A percentile compares a stretch with the other conserved stretches of the same genome.
phyloP scores from a whole-genome alignment of 78 protist genomes.

The slime mould (Dictyostelium discoideum) region DNA sequence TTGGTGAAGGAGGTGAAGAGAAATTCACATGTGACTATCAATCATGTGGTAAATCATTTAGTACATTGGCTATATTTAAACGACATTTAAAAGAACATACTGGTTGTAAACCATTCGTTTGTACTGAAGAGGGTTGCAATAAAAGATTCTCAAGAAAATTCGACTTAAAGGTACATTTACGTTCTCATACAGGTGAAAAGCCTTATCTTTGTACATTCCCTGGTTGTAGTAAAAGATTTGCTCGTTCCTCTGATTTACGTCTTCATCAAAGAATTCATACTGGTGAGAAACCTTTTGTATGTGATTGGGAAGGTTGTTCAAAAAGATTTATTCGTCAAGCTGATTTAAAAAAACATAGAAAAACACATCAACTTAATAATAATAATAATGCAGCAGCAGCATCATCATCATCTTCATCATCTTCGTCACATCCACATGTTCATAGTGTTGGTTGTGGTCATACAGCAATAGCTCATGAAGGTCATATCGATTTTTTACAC shows the following conservation, averaged over 20 bases:
- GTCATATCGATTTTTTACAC: conserved; percentile 57
- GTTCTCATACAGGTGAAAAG: conserved; percentile 89
- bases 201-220: conserved; percentile 81
- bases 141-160: conserved; percentile 56
- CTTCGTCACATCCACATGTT: conserved; percentile 38
- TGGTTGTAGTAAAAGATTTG: conserved; percentile 83
- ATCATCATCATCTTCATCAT: neutral
- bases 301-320: conserved; percentile 80
- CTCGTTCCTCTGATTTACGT: conserved; percentile 57
- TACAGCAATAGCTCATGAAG: conserved; percentile 79
- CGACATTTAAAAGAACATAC: conserved; percentile 74
- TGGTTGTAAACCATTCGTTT: conserved; percentile 77
- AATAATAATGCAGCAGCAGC: neutral
- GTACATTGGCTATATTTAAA: conserved; percentile 51
- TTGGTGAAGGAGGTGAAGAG: neutral
- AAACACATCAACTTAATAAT: conserved; percentile 14
- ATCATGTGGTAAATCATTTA: conserved; percentile 42
- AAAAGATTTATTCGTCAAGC: conserved; percentile 76
- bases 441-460: conserved; percentile 73
- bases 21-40: conserved; percentile 19
- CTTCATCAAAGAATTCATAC: conserved; percentile 83
- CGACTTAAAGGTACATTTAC: conserved; percentile 85
- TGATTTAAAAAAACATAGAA: conserved; percentile 57
- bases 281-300: conserved; percentile 85
- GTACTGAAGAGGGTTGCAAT: conserved; percentile 71